Percentiles rank a stretch among this genome's conserved stretches.
phyloP scores from a whole-genome alignment of 768 basidiomycete species.

The Boletus speciosus region DNA sequence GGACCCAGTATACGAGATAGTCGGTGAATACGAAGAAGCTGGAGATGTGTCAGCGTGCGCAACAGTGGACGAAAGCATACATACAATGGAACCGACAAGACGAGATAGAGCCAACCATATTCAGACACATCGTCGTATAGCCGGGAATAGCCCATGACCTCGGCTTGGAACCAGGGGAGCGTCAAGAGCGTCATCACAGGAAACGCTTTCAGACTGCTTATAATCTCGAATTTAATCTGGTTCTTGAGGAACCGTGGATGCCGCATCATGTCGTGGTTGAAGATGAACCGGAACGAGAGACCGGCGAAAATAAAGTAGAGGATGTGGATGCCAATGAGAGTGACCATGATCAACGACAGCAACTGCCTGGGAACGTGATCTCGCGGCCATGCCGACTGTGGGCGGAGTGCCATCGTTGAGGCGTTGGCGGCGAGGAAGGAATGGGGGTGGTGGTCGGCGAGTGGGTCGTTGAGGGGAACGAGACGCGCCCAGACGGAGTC shows the following conservation, averaged over 20 bases:
- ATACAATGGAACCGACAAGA: conserved; percentile 67
- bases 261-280: conserved; percentile 93
- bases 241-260: conserved; percentile 93
- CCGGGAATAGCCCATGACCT: conserved; percentile 80
- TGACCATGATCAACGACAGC: conserved; percentile 66
- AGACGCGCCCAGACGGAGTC: conserved; percentile 78
- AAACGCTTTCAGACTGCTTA: conserved; percentile 68
- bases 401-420: conserved; percentile 34
- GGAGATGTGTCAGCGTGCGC: neutral
- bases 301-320: conserved; percentile 90
- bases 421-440: conserved; percentile 36
- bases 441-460: conserved; percentile 31
- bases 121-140: conserved; percentile 77
- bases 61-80: conserved; percentile 23
- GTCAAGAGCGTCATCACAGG: conserved; percentile 82
- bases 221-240: conserved; percentile 82
- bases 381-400: conserved; percentile 77
- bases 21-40: conserved; percentile 89
- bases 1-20: conserved; percentile 95
- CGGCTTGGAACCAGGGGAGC: conserved; percentile 90
- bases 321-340: conserved; percentile 74
- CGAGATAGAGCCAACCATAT: conserved; percentile 73
- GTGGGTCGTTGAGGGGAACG: conserved; percentile 52
- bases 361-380: conserved; percentile 79
- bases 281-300: conserved; percentile 79